Conservation (phyloP, 2,329 filamentous ascomycete genomes). For the Xylariaceae sp. region DNA sequence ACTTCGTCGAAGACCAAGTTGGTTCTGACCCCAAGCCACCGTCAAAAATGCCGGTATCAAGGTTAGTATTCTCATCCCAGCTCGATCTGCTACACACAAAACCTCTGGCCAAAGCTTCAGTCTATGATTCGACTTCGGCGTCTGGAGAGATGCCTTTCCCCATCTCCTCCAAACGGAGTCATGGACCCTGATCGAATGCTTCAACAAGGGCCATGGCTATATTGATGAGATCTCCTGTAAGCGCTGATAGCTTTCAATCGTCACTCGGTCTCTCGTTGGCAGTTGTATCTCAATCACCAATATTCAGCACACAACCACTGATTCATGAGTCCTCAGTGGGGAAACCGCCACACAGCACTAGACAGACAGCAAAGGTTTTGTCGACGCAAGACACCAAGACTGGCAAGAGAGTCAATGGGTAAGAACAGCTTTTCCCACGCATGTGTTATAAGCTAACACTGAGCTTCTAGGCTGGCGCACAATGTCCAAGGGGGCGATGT, state of each 20-base stretch:
- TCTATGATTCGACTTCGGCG: background rate
- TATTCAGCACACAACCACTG: background rate
- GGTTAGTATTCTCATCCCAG: background rate
- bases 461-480: slow-evolving; percentile 33
- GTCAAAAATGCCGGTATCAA: background rate
- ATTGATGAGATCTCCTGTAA: background rate
- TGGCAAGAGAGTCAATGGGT: background rate
- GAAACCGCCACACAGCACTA: background rate
- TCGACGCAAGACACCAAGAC: background rate
- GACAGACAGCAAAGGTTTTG: background rate
- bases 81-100: background rate
- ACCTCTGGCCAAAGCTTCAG: background rate
- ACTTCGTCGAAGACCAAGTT: background rate
- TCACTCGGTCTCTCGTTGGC: background rate
- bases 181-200: background rate
- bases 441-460: background rate
- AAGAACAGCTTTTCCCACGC: background rate
- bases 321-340: background rate
- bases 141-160: background rate
- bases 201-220: background rate
- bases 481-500: slow-evolving; percentile 35
- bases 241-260: background rate
- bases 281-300: background rate
- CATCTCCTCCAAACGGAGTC: background rate
- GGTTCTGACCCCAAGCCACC: background rate